Conservation (phyloP, 2,329 filamentous ascomycete species). For the Aspergillus sp. region DNA sequence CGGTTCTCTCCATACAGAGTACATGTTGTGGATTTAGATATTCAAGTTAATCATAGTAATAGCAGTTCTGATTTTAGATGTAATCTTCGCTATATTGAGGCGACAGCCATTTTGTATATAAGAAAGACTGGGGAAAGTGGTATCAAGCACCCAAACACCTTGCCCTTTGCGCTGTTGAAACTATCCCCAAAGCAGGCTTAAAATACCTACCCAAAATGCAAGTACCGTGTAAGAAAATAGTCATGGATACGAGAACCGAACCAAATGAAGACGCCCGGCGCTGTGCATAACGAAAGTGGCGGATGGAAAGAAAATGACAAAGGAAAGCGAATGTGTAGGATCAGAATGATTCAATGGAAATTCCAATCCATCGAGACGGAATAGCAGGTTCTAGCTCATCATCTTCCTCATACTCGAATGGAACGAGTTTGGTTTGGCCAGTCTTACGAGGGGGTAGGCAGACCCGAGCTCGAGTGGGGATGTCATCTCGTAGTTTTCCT, state of each 20-base stretch:
- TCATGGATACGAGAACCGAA: not conserved
- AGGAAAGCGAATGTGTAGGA: not conserved
- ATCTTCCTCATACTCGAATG: conserved; percentile 16
- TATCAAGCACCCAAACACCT: conserved; percentile 1
- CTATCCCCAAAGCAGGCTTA: not conserved
- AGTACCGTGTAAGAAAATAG: conserved; percentile 4
- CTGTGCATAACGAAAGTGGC: conserved; percentile 14
- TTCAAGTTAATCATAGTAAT: not conserved
- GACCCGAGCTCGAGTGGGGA: conserved; percentile 56
- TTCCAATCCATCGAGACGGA: conserved; percentile 31
- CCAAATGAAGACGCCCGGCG: not conserved
- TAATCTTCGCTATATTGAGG: conserved; percentile 2
- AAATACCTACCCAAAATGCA: conserved; percentile 6
- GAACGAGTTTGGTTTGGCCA: conserved; percentile 13
- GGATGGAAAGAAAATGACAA: not conserved
- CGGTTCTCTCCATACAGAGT: not conserved
- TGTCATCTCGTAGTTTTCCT: conserved; percentile 60
- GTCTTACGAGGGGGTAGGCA: conserved; percentile 59
- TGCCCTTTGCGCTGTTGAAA: not conserved
- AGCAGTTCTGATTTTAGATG: not conserved
- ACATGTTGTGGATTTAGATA: not conserved
- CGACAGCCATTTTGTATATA: not conserved
- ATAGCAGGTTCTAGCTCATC: conserved; percentile 23
- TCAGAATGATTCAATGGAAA: conserved; percentile 21
- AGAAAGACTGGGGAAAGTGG: not conserved